phyloP scores from a whole-genome alignment of 2,329 filamentous ascomycete genomes.

The Fusarium dlaminii region DNA sequence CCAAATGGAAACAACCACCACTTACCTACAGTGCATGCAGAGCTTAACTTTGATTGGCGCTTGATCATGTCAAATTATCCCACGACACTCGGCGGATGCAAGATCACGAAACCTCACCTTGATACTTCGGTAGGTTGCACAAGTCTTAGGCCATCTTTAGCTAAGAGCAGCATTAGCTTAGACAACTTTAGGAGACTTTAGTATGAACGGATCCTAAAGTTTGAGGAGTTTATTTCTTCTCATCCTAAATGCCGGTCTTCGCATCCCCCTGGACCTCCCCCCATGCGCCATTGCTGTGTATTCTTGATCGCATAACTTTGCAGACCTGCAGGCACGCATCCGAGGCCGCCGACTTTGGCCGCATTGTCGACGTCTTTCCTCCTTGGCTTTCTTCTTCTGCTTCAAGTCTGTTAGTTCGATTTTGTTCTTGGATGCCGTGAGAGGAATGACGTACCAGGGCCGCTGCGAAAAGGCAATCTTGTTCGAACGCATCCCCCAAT shows the following conservation, averaged over 20 bases:
- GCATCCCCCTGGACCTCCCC: neutral
- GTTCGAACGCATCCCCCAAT: too few relatives aligned
- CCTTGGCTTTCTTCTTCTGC: neutral
- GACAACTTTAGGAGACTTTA: neutral
- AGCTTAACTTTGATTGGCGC: fast-evolving
- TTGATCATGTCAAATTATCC: neutral
- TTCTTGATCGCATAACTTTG: neutral
- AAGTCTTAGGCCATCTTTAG: neutral
- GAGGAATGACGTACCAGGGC: neutral
- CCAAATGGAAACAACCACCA: neutral
- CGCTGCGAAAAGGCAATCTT: too few relatives aligned
- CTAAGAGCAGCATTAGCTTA: neutral
- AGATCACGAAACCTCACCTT: neutral
- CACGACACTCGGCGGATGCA: neutral
- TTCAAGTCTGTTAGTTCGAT: neutral
- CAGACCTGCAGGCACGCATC: neutral
- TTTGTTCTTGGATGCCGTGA: neutral
- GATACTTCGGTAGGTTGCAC: neutral
- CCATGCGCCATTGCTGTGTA: neutral
- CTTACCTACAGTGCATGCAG: neutral
- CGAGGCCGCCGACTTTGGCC: neutral
- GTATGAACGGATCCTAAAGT: neutral
- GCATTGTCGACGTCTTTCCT: neutral
- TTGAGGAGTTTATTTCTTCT: neutral
- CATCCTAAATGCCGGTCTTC: neutral